Evolutionary conservation across 768 basidiomycete species (phyloP).

Genomic region (Rhodotorula diobovata): DNA sequence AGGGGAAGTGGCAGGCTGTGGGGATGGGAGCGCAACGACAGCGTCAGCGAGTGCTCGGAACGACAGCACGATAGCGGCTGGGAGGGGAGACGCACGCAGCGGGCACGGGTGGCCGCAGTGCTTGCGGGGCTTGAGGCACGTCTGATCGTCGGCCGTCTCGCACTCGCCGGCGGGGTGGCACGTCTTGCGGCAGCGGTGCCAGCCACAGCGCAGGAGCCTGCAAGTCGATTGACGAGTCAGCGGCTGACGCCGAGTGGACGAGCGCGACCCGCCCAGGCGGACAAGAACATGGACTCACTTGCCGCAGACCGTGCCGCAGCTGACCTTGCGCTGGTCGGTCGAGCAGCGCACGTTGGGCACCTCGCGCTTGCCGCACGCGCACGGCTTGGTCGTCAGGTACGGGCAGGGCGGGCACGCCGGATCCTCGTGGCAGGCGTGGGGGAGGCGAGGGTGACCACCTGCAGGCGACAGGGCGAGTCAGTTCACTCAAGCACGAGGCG

Average conservation of each 20-base stretch:
- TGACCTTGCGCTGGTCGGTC: conserved; percentile 64
- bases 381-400: conserved; percentile 68
- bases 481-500: neutral
- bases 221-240: neutral
- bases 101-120: conserved; percentile 40
- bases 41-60: neutral
- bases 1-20: conserved; percentile 82
- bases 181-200: conserved; percentile 73
- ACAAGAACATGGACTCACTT: conserved; percentile 53
- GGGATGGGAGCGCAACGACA: conserved; percentile 41
- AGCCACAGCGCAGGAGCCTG: conserved; percentile 73
- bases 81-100: conserved; percentile 8
- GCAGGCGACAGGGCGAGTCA: neutral
- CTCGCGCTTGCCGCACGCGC: conserved; percentile 82
- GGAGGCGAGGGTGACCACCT: conserved; percentile 66
- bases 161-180: conserved; percentile 77
- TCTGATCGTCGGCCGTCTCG: conserved; percentile 62
- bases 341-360: conserved; percentile 79
- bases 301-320: conserved; percentile 76
- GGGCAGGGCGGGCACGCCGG: conserved; percentile 79
- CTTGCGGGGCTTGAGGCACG: conserved; percentile 81
- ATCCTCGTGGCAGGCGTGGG: conserved; percentile 79
- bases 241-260: neutral
- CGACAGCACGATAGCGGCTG: neutral
- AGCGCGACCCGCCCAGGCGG: too few relatives aligned